A percentile compares a stretch with the other conserved stretches of the same genome.
phyloP scores from a whole-genome alignment of 23 red algal genomes.

The Gracilaria domingensis region DNA sequence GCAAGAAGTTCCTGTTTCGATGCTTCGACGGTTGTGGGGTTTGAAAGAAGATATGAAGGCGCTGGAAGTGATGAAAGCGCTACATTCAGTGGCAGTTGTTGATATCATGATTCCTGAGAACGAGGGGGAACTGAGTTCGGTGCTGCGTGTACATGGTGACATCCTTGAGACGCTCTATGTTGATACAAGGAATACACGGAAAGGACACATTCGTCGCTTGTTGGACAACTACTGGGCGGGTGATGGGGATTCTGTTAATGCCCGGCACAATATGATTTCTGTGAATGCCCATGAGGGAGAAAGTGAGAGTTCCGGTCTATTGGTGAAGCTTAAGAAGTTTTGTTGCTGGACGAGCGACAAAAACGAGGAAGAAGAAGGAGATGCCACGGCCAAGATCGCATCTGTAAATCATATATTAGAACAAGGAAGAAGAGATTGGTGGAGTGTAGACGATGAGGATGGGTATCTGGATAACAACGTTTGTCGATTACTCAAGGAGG shows the following conservation, averaged over 20 bases:
- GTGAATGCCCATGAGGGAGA: too few relatives aligned
- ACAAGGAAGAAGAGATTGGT: not conserved
- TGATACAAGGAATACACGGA: not conserved
- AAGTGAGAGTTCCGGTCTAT: too few relatives aligned
- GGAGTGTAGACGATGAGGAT: not conserved
- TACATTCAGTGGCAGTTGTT: not conserved
- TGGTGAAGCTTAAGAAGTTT: too few relatives aligned
- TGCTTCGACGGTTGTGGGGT: not conserved
- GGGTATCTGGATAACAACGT: not conserved
- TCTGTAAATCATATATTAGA: not conserved
- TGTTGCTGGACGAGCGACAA: not conserved
- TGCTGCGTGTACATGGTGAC: not conserved
- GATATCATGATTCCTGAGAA: not conserved
- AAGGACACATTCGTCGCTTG: too few relatives aligned
- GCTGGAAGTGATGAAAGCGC: not conserved
- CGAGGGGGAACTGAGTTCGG: not conserved
- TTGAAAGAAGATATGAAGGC: not conserved
- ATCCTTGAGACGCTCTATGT: not conserved
- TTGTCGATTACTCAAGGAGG: not conserved
- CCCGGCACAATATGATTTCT: too few relatives aligned
- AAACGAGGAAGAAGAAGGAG: not conserved
- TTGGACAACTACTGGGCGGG: too few relatives aligned
- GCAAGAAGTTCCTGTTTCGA: not conserved
- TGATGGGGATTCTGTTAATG: too few relatives aligned
- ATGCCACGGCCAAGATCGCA: too few relatives aligned